Evolutionary conservation across 2,329 filamentous ascomycete genomes (phyloP).

Genomic region (Simplicillium aogashimaense): DNA sequence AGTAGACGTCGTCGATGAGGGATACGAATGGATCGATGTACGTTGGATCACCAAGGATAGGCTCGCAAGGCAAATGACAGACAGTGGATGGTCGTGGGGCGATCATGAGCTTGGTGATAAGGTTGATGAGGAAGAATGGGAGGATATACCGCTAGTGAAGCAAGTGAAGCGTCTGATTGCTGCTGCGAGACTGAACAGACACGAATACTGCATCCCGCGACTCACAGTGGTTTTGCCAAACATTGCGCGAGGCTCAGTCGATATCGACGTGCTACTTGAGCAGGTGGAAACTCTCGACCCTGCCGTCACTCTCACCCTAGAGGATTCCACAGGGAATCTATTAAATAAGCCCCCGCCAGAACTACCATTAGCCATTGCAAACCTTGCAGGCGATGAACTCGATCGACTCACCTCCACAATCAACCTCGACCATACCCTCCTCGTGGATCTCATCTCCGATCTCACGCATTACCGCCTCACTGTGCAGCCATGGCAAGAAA

Average conservation of each 20-base stretch:
- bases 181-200: conserved; percentile 23
- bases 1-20: conserved; percentile 25
- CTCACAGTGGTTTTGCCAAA: conserved; percentile 24
- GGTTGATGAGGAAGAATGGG: conserved; percentile 23
- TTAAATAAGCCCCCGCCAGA: conserved; percentile 12
- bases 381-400: conserved; percentile 20
- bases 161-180: conserved; percentile 21
- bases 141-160: conserved; percentile 21
- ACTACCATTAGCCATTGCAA: conserved; percentile 16
- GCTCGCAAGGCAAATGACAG: conserved; percentile 27
- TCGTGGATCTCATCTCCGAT: conserved; percentile 29
- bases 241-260: conserved; percentile 15
- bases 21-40: conserved; percentile 22
- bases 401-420: conserved; percentile 22
- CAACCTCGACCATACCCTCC: conserved; percentile 30
- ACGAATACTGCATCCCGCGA: conserved; percentile 25
- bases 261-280: conserved; percentile 21
- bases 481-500: conserved; percentile 21
- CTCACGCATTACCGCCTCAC: conserved; percentile 24
- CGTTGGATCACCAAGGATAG: conserved; percentile 19
- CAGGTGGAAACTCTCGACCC: conserved; percentile 19
- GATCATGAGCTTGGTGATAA: conserved; percentile 19
- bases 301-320: conserved; percentile 20
- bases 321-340: conserved; percentile 17
- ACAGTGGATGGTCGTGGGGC: conserved; percentile 31